Base-by-base conservation (phyloP, 805 yeast genomes). In the Kodamaea nitidulidarum region DNA sequence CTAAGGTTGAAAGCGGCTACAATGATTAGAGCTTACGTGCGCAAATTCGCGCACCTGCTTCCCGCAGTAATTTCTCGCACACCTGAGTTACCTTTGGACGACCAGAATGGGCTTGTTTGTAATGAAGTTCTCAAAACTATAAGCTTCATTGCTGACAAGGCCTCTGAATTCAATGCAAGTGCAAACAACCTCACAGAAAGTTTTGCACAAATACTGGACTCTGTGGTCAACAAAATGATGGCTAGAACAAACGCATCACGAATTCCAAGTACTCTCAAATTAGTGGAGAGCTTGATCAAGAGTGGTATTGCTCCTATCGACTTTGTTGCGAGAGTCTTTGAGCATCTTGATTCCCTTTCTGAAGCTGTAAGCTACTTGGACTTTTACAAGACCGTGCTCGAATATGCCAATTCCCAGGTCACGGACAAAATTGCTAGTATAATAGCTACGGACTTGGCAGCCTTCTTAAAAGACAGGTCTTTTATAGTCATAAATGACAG, bases 1-100 rank as follows among this genome's bases (percentile, higher is more conserved):
- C 58, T 84, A 14, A 64, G 93, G 43, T 63, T 75, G 30, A 72
- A 71, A 38, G 60, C 85, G 0, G 66, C 76, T 5, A 61, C 59
- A 21, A 50, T 79, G 24, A 50, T 73, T 6, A 55, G 67, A 12
- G 51, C 68, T 0, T 41, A 75, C 10, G 58, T 73, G n/a, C 51
- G 50, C 2, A 46, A 52, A 2, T 64, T 61, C 37, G 76, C 80
- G 2, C 38, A 43, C 1, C 40, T 54, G 1, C 49, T 77, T 12
- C 56, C 67, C 4, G 30, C 47, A 2, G 43, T 75, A 7, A 41
- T 53, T 2, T 31, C 40, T 1, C 52, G 63, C 9, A 61, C 67
- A 39, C 56, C 50, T 5, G 42, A 43, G 21, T 11, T 42, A 8
- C 53, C 67, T 30, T 39, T 73, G 16, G 52, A 62, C 29, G 81